A percentile compares a stretch with the other conserved stretches of the same genome.
Evolutionary conservation across 768 basidiomycete species (phyloP).

Genomic region (Suillus tomentosus): DNA sequence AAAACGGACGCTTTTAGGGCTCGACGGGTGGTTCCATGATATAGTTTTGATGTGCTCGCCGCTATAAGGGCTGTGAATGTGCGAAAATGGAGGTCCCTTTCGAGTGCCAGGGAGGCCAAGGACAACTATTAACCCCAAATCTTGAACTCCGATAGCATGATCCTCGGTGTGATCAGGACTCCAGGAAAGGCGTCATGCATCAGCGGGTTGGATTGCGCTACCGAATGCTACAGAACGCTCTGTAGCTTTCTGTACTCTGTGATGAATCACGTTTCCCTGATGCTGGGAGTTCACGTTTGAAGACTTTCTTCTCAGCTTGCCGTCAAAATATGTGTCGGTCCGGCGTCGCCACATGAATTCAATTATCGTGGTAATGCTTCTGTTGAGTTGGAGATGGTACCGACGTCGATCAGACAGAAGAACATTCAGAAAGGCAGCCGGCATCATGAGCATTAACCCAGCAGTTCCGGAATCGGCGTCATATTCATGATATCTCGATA

Average conservation of each 20-base stretch:
- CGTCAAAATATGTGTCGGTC: not conserved
- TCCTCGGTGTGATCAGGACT: not conserved
- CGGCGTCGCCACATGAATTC: not conserved
- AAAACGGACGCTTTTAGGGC: not conserved
- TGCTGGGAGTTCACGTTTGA: too few species aligned
- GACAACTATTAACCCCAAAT: not conserved
- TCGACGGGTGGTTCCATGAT: not conserved
- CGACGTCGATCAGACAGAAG: slow-evolving; percentile 1
- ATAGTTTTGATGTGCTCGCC: not conserved
- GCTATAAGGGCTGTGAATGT: not conserved
- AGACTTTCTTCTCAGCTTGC: not conserved
- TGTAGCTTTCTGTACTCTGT: too few species aligned
- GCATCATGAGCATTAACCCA: not conserved
- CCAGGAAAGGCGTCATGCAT: not conserved
- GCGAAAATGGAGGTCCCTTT: not conserved
- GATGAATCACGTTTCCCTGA: too few species aligned
- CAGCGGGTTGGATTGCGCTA: too few species aligned
- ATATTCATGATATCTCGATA: not conserved
- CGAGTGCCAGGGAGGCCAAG: not conserved
- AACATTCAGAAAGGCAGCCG: not conserved
- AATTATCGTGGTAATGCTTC: not conserved
- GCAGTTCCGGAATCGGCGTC: not conserved
- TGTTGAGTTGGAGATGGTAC: not conserved
- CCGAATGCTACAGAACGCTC: too few species aligned
- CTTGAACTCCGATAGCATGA: not conserved